Evolutionary conservation across 2,329 filamentous ascomycete genomes (phyloP).

Genomic region (Xylaria digitata): DNA sequence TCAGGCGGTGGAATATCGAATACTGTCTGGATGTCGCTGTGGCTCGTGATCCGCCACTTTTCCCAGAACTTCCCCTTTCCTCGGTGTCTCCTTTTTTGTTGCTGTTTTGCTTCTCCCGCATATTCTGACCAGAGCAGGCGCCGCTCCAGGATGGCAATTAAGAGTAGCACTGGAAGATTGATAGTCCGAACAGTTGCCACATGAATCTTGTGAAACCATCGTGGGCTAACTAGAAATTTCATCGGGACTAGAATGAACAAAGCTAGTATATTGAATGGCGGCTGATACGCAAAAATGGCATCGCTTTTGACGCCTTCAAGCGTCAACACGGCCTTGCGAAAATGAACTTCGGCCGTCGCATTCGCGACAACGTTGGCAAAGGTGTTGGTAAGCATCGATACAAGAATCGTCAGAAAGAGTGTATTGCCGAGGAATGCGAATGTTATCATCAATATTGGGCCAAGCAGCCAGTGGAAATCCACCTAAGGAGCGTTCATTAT

Average conservation of each 20-base stretch:
- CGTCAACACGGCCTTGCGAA: conserved; percentile 81
- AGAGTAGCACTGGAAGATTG: conserved; percentile 78
- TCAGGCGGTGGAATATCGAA: conserved; percentile 78
- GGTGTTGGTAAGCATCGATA: conserved; percentile 87
- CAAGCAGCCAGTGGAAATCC: conserved; percentile 82
- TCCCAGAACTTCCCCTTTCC: conserved; percentile 69
- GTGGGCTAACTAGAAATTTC: conserved; percentile 79
- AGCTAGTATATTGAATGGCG: conserved; percentile 85
- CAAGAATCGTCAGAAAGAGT: conserved; percentile 87
- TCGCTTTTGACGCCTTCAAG: conserved; percentile 89
- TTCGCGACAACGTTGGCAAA: conserved; percentile 83
- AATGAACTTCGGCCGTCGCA: conserved; percentile 85
- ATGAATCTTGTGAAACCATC: conserved; percentile 93
- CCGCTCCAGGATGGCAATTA: conserved; percentile 78
- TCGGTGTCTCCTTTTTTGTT: conserved; percentile 43
- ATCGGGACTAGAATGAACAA: conserved; percentile 79
- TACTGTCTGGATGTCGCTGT: conserved; percentile 77
- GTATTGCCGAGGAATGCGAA: conserved; percentile 90
- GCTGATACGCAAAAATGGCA: conserved; percentile 83
- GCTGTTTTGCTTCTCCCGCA: conserved; percentile 42
- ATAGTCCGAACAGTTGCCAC: conserved; percentile 78
- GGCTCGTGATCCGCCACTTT: conserved; percentile 74
- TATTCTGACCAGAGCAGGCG: conserved; percentile 69
- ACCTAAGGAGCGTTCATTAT: conserved; percentile 53
- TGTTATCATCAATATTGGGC: conserved; percentile 81